Percentiles rank a stretch among this genome's conserved stretches.
Evolutionary conservation across 78 protist genomes (phyloP).

Genomic region (Cavenderia fasciculata): DNA sequence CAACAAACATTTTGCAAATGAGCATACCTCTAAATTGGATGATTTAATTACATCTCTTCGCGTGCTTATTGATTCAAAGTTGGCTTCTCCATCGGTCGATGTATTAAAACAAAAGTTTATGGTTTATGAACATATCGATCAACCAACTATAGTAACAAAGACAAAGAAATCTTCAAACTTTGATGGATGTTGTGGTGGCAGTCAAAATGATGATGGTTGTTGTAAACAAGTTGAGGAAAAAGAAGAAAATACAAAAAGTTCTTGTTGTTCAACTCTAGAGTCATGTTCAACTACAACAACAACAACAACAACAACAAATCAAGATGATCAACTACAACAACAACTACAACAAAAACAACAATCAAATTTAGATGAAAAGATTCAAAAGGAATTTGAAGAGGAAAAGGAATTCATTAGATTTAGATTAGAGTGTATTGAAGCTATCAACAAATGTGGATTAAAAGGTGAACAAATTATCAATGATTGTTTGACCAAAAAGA

Average conservation of each 20-base stretch:
- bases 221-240: not conserved
- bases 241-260: too few relatives aligned
- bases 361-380: not conserved
- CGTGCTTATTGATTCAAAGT: not conserved
- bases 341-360: not conserved
- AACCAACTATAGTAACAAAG: too few relatives aligned
- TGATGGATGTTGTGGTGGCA: too few relatives aligned
- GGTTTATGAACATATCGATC: not conserved
- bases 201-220: too few relatives aligned
- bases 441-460: constrained; percentile 18
- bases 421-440: not conserved
- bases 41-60: constrained; percentile 10
- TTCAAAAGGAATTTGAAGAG: not conserved
- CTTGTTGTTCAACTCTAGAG: too few relatives aligned
- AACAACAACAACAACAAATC: not conserved
- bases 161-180: too few relatives aligned
- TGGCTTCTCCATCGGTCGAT: constrained; percentile 49
- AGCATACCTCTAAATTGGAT: not conserved
- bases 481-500: not conserved
- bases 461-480: constrained; percentile 6
- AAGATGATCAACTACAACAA: not conserved
- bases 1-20: constrained; percentile 5
- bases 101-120: constrained; percentile 11
- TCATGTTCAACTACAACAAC: not conserved
- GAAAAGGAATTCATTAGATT: constrained; percentile 14